phyloP scores from a whole-genome alignment of 2,329 filamentous ascomycete species.

The Calonectria pseudoreteaudii region DNA sequence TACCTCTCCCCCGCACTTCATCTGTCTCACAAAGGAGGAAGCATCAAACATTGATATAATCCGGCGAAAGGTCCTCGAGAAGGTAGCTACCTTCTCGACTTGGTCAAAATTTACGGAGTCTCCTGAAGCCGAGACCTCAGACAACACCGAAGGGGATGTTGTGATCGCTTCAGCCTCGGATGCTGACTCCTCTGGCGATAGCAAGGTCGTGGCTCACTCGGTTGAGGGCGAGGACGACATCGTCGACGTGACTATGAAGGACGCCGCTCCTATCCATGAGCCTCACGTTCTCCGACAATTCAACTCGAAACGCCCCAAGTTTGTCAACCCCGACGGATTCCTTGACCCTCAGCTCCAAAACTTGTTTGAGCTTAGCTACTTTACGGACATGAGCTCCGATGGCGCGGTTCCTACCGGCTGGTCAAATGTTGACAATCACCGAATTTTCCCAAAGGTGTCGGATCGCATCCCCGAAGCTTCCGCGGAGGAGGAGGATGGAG shows the following conservation, averaged over 20 bases:
- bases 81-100: slow-evolving; percentile 81
- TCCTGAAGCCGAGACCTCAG: slow-evolving; percentile 58
- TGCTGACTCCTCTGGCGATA: slow-evolving; percentile 75
- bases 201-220: slow-evolving; percentile 80
- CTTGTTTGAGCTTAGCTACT: slow-evolving; percentile 82
- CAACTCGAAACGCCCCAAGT: slow-evolving; percentile 64
- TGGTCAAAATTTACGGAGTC: slow-evolving; percentile 70
- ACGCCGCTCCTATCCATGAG: slow-evolving; percentile 52
- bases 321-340: slow-evolving; percentile 63
- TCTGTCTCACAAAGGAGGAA: slow-evolving; percentile 81
- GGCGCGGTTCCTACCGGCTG: slow-evolving; percentile 78
- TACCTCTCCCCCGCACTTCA: slow-evolving; percentile 71
- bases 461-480: slow-evolving; percentile 58
- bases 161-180: slow-evolving; percentile 74
- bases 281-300: slow-evolving; percentile 57
- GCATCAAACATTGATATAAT: slow-evolving; percentile 75
- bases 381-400: slow-evolving; percentile 59
- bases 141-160: slow-evolving; percentile 74
- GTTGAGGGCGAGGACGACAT: slow-evolving; percentile 91
- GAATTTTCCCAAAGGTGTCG: slow-evolving; percentile 65
- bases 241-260: slow-evolving; percentile 89
- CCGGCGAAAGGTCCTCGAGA: slow-evolving; percentile 81
- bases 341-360: slow-evolving; percentile 74
- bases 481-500: slow-evolving; percentile 59
- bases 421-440: slow-evolving; percentile 70